These are phyloP conservation scores for Tilletia indica DNA, from an alignment of 1,284 basidiomycete species.

Conservation along the genomic window DNA sequence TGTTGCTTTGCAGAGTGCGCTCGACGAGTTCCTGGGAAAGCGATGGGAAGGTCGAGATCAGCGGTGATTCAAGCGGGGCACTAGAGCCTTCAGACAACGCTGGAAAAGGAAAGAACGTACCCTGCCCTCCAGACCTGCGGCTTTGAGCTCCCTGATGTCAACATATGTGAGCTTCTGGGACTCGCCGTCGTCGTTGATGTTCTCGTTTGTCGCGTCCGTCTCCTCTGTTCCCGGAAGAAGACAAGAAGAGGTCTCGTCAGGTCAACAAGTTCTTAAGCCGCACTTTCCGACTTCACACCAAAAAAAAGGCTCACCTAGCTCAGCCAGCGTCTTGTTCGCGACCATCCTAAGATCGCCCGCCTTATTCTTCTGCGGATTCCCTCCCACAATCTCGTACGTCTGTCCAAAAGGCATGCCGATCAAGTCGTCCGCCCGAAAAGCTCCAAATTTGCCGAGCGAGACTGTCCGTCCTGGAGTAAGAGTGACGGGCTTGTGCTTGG, in stretches of 20 bases:
- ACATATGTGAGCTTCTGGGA: conserved; percentile 52
- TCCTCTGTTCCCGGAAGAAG: conserved; percentile 26
- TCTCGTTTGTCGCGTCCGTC: conserved; percentile 54
- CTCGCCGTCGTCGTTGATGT: conserved; percentile 52
- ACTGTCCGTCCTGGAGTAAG: conserved; percentile 43
- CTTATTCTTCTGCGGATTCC: background rate
- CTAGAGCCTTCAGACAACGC: background rate
- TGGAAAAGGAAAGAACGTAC: conserved; percentile 14
- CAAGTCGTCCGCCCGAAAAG: conserved; percentile 49
- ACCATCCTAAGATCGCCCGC: conserved; percentile 20
- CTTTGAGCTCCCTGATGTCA: conserved; percentile 54
- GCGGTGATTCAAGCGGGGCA: background rate
- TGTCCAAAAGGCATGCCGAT: conserved; percentile 53
- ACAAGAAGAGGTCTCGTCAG: too few species aligned
- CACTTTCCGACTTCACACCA: conserved; percentile 13
- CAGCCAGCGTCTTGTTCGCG: conserved; percentile 12
- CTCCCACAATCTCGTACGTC: conserved; percentile 45
- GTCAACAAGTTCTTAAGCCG: too few species aligned
- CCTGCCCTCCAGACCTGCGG: conserved; percentile 47
- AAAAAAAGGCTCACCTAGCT: conserved; percentile 23
- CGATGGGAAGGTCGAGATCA: too few species aligned
- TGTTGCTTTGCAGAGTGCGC: conserved; percentile 39
- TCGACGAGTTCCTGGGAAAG: conserved; percentile 44
- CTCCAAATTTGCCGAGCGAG: conserved; percentile 54
- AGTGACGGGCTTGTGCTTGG: conserved; percentile 44